Evolutionary conservation across 495 filamentous ascomycete genomes (phyloP).

Genomic region (Penicillium chermesinum): DNA sequence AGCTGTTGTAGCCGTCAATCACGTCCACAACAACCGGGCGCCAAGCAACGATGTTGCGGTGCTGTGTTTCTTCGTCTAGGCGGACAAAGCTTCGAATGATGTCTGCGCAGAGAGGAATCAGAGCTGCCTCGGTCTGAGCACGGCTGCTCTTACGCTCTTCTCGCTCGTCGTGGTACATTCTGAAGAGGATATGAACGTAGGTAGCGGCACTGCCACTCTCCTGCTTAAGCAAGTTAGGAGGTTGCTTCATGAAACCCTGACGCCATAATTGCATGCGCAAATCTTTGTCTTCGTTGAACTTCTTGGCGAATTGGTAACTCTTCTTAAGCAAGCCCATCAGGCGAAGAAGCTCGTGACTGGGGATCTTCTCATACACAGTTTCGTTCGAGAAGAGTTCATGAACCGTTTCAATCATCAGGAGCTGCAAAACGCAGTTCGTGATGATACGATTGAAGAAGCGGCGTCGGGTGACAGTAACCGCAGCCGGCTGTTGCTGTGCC

Average conservation of each 20-base stretch:
- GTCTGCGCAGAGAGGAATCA: slow-evolving; percentile 91
- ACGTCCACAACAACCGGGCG: slow-evolving; percentile 95
- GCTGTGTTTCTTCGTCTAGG: slow-evolving; percentile 90
- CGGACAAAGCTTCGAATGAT: slow-evolving; percentile 77
- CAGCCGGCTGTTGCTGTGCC: slow-evolving; percentile 74
- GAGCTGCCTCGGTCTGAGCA: slow-evolving; percentile 76
- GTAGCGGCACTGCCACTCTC: slow-evolving; percentile 88
- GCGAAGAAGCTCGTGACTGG: slow-evolving; percentile 78
- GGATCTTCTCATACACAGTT: slow-evolving; percentile 88
- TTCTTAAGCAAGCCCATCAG: slow-evolving; percentile 93
- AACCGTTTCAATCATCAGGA: slow-evolving; percentile 99
- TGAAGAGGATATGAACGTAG: slow-evolving; percentile 87
- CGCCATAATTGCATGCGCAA: slow-evolving; percentile 89
- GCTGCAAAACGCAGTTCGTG: slow-evolving; percentile 93
- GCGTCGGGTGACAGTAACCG: slow-evolving; percentile 87
- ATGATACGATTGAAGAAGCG: slow-evolving; percentile 99
- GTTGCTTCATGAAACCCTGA: slow-evolving; percentile 99
- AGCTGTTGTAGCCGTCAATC: slow-evolving; percentile 88
- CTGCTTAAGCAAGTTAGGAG: slow-evolving; percentile 97
- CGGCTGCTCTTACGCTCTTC: slow-evolving; percentile 75
- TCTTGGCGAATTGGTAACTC: slow-evolving; percentile 90
- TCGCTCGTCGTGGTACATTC: slow-evolving; percentile 91
- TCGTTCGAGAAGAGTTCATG: slow-evolving; percentile 98
- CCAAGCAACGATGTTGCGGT: slow-evolving; percentile 95
- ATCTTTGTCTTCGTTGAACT: slow-evolving; percentile 96